phyloP scores from a whole-genome alignment of 2,329 filamentous ascomycete genomes.

The Periconia sp. region DNA sequence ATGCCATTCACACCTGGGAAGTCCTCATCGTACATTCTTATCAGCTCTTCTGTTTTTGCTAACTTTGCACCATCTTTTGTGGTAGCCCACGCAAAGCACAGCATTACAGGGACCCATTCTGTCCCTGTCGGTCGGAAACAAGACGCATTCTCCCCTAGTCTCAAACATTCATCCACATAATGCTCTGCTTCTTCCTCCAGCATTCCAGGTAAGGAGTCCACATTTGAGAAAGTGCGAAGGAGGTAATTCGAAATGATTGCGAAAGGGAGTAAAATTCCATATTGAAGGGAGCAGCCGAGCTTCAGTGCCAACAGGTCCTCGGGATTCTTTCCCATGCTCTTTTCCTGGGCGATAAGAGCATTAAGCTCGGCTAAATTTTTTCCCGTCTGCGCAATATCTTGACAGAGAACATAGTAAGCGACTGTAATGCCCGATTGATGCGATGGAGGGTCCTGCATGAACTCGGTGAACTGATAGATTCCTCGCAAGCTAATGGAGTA shows the following conservation, averaged over 20 bases:
- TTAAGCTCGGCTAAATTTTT: not conserved
- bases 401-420: not conserved
- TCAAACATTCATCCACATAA: not conserved
- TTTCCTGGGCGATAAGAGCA: not conserved
- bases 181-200: not conserved
- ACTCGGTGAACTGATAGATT: not conserved
- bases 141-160: not conserved
- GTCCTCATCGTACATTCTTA: not conserved
- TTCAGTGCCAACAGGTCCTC: not conserved
- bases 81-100: not conserved
- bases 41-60: not conserved
- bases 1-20: not conserved
- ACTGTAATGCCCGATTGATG: not conserved
- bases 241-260: not conserved
- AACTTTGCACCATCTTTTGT: not conserved
- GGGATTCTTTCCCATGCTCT: not conserved
- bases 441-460: not conserved
- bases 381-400: not conserved
- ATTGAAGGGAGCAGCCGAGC: not conserved
- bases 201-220: not conserved
- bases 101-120: not conserved
- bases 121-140: not conserved
- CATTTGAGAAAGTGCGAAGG: not conserved
- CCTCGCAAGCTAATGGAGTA: not conserved
- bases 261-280: not conserved